Conservation (phyloP, 2,329 filamentous ascomycete genomes). For the Didymella pomorum region DNA sequence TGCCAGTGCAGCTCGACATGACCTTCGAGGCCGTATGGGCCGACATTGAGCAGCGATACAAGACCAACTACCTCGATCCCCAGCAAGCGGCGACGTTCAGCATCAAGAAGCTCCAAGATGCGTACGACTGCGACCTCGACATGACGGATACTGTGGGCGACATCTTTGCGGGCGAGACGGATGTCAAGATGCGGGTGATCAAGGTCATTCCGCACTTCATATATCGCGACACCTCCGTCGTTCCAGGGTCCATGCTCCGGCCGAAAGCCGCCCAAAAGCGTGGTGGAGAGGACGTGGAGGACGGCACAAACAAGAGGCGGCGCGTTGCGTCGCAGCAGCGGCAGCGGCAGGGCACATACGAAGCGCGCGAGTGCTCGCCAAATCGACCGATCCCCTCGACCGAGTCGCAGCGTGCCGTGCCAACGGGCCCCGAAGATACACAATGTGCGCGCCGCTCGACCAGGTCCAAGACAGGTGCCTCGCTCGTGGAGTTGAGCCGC, state of each 20-base stretch:
- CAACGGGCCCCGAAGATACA: conserved; percentile 4
- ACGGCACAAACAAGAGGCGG: conserved; percentile 33
- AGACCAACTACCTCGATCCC: conserved; percentile 41
- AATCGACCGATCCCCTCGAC: conserved; percentile 42
- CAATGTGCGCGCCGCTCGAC: background rate
- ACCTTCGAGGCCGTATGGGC: conserved; percentile 44
- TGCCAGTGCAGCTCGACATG: conserved; percentile 40
- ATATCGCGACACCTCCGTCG: conserved; percentile 45
- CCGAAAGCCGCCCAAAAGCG: conserved; percentile 38
- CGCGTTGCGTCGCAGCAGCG: conserved; percentile 32
- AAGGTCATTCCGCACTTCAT: conserved; percentile 41
- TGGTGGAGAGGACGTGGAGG: conserved; percentile 19
- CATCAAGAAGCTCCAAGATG: conserved; percentile 50
- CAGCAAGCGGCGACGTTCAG: conserved; percentile 34
- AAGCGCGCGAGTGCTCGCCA: conserved; percentile 26
- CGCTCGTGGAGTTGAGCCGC: conserved; percentile 29
- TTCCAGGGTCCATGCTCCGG: conserved; percentile 40
- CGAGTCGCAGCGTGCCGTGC: conserved; percentile 31
- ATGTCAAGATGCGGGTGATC: conserved; percentile 39
- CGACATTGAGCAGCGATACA: conserved; percentile 45
- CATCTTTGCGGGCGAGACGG: conserved; percentile 44
- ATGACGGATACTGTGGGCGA: conserved; percentile 46
- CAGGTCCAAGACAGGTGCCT: conserved; percentile 30
- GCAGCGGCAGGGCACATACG: conserved; percentile 23
- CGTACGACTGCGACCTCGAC: conserved; percentile 48